These are phyloP conservation scores for Fomitiporia mediterranea DNA, from an alignment of 1,284 basidiomycete genomes.

Conservation along the genomic window DNA sequence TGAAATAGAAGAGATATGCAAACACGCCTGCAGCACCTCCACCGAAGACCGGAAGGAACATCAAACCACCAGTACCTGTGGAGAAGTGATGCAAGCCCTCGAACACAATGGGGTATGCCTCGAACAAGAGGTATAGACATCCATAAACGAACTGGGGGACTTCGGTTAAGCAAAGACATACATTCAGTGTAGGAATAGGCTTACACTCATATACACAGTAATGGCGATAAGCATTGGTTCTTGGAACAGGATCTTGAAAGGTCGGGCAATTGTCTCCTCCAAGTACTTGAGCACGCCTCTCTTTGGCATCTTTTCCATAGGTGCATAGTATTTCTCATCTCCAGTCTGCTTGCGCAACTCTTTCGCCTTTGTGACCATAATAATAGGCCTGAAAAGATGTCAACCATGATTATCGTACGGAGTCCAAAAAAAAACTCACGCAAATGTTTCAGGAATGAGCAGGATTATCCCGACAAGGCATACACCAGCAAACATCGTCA, in stretches of 20 bases:
- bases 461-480: constrained; percentile 38
- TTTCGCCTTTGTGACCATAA: constrained; percentile 37
- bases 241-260: constrained; percentile 37
- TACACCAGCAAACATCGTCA: constrained; percentile 42
- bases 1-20: constrained; percentile 47
- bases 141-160: constrained; percentile 36
- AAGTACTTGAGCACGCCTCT: constrained; percentile 32
- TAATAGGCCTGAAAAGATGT: constrained; percentile 32
- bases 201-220: constrained; percentile 42
- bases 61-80: constrained; percentile 45
- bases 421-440: constrained; percentile 23
- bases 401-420: background rate
- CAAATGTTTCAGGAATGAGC: constrained; percentile 43
- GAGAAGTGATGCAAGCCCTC: constrained; percentile 47
- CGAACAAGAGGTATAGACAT: constrained; percentile 40
- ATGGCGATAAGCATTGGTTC: constrained; percentile 45
- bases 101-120: constrained; percentile 58
- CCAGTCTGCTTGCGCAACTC: constrained; percentile 42
- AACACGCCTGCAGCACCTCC: constrained; percentile 47
- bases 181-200: constrained; percentile 19
- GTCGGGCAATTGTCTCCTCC: constrained; percentile 33
- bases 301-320: constrained; percentile 31
- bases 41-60: constrained; percentile 48
- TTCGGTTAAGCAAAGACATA: background rate
- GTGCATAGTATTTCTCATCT: constrained; percentile 48